Evolutionary conservation across 228 moss, liverwort and hornwort species (phyloP).

Genomic region (Sphagnum fallax): DNA sequence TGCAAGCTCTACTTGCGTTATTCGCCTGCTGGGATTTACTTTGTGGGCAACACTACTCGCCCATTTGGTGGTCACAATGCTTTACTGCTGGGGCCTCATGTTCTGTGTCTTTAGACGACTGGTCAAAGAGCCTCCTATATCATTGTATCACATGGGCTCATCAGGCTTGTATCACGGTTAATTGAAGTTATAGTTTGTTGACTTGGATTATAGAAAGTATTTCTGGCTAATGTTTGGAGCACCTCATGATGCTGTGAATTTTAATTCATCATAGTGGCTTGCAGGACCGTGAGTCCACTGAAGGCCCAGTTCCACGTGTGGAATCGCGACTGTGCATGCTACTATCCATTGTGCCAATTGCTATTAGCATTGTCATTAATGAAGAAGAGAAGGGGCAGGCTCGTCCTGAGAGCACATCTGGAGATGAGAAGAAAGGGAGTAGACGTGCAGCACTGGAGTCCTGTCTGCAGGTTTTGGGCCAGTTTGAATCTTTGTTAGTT

Average conservation of each 20-base stretch:
- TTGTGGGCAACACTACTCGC: too few species aligned
- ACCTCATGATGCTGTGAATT: neutral
- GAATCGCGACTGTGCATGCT: slow-evolving; percentile 98
- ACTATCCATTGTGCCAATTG: slow-evolving; percentile 79
- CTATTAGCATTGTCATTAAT: slow-evolving; percentile 69
- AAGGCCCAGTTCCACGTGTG: slow-evolving; percentile 78
- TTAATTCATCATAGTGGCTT: slow-evolving; percentile 1
- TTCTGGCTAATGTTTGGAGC: too few species aligned
- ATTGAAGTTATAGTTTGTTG: too few species aligned
- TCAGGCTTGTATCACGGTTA: too few species aligned
- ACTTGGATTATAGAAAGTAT: too few species aligned
- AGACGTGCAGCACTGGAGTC: slow-evolving; percentile 68
- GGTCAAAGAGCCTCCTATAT: too few species aligned
- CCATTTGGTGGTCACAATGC: too few species aligned
- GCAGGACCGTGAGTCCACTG: slow-evolving; percentile 78
- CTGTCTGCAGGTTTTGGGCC: slow-evolving; percentile 83
- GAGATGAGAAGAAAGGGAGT: slow-evolving; percentile 67
- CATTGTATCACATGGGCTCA: too few species aligned
- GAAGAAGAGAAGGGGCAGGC: slow-evolving; percentile 79
- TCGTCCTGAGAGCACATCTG: slow-evolving; percentile 26
- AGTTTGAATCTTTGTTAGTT: slow-evolving; percentile 80
- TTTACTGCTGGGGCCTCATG: too few species aligned
- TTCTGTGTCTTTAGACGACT: too few species aligned
- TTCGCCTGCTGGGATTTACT: too few species aligned
- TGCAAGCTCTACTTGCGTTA: too few species aligned